phyloP scores from a whole-genome alignment of 768 basidiomycete genomes.

The Suillus plorans region DNA sequence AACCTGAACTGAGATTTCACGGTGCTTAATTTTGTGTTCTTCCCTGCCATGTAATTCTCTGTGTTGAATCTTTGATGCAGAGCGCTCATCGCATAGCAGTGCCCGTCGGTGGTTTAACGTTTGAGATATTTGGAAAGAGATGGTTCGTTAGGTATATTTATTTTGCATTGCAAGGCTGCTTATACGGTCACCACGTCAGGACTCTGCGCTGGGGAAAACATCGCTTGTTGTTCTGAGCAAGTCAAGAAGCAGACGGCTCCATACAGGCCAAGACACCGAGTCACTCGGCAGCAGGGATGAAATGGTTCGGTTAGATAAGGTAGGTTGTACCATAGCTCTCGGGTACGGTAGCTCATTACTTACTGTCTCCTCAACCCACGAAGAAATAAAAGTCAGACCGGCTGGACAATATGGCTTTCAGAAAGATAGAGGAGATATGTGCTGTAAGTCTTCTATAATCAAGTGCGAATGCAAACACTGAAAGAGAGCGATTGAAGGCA shows the following conservation, averaged over 20 bases:
- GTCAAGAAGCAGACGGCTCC: constrained; percentile 81
- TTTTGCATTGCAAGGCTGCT: neutral
- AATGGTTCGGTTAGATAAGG: constrained; percentile 94
- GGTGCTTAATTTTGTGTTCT: too few relatives aligned
- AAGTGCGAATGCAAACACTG: neutral
- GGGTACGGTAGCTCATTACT: constrained; percentile 27
- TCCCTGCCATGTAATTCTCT: too few relatives aligned
- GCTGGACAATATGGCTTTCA: constrained; percentile 90
- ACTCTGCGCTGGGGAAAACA: constrained; percentile 91
- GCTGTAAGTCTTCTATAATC: constrained; percentile 50
- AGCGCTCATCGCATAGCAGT: constrained; percentile 74
- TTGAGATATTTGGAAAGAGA: constrained; percentile 90
- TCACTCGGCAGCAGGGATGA: constrained; percentile 77
- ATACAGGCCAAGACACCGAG: constrained; percentile 86
- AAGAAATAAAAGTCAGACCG: constrained; percentile 98
- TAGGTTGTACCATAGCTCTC: constrained; percentile 25
- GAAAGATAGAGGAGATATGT: constrained; percentile 94
- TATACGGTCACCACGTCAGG: constrained; percentile 39
- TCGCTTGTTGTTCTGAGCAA: constrained; percentile 80
- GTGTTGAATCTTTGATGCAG: neutral
- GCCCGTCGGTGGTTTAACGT: constrained; percentile 90
- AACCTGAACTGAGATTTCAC: too few relatives aligned
- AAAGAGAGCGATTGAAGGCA: constrained; percentile 44
- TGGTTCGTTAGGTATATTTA: constrained; percentile 47
- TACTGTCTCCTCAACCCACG: constrained; percentile 52